Percentiles rank a stretch among this genome's conserved stretches.
These are phyloP conservation scores for Claviceps pazoutovae DNA, from an alignment of 2,329 filamentous ascomycete genomes.

Conservation along the genomic window DNA sequence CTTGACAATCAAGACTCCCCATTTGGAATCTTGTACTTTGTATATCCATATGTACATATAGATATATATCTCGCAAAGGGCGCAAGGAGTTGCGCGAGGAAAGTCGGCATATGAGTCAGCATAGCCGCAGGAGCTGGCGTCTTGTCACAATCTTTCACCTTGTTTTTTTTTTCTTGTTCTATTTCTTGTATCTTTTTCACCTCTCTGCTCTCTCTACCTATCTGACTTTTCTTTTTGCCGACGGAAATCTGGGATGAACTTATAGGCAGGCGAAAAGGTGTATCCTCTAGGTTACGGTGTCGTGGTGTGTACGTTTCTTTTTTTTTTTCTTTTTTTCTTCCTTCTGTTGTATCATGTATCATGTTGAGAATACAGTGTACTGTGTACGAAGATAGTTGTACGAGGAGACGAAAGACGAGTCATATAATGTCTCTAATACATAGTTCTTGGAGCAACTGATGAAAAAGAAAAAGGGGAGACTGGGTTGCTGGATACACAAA, in stretches of 20 bases:
- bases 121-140: not conserved
- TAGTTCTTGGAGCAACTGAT: too few species aligned
- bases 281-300: too few species aligned
- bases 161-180: not conserved
- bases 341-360: not conserved
- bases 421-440: too few species aligned
- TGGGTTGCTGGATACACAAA: not conserved
- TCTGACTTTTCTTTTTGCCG: not conserved
- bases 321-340: constrained; percentile 4
- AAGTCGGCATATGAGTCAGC: not conserved
- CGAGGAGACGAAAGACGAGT: constrained; percentile 6
- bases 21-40: too few species aligned
- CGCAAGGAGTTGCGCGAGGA: constrained; percentile 9
- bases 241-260: too few species aligned
- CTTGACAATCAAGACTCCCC: too few species aligned
- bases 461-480: not conserved
- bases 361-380: too few species aligned
- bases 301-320: not conserved
- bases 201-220: constrained; percentile 9
- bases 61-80: constrained; percentile 8
- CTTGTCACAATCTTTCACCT: not conserved
- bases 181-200: not conserved
- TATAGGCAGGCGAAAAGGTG: too few species aligned
- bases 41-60: too few species aligned
- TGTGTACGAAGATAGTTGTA: constrained; percentile 5